phyloP scores from a whole-genome alignment of 2,329 filamentous ascomycete species.

The Chaetomiaceae sp. region DNA sequence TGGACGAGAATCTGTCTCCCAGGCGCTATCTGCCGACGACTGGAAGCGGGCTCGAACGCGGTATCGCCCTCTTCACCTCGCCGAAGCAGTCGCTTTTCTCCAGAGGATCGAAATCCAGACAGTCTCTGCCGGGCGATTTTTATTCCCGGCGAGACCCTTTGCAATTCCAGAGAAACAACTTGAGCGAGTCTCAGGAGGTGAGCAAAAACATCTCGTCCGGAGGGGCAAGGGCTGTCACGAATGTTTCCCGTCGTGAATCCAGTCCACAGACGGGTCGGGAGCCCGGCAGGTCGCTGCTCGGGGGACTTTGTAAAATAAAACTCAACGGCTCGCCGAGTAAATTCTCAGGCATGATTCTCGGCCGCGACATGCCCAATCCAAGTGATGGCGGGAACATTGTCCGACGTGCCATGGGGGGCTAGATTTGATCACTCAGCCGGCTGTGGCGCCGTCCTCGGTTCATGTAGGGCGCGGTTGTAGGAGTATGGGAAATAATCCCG shows the following conservation, averaged over 20 bases:
- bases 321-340: slow-evolving; percentile 14
- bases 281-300: slow-evolving; percentile 8
- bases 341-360: not conserved
- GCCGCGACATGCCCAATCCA: not conserved
- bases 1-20: slow-evolving; percentile 14
- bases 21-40: slow-evolving; percentile 19
- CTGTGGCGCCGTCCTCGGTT: too few species aligned
- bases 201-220: slow-evolving; percentile 22
- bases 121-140: slow-evolving; percentile 1
- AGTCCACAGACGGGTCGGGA: not conserved
- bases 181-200: slow-evolving; percentile 23
- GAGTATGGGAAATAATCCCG: not conserved
- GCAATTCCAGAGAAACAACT: not conserved
- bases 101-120: not conserved
- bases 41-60: slow-evolving; percentile 21
- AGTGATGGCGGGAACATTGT: not conserved
- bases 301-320: slow-evolving; percentile 17
- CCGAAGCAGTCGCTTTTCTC: not conserved
- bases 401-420: not conserved
- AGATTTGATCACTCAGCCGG: not conserved
- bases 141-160: slow-evolving; percentile 2
- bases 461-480: not conserved
- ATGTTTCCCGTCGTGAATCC: not conserved
- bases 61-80: slow-evolving; percentile 14
- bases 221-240: not conserved